A percentile compares a stretch with the other conserved stretches of the same genome.
These are phyloP conservation scores for Stromatinia cepivora DNA, from an alignment of 2,329 filamentous ascomycete genomes.

Conservation along the genomic window DNA sequence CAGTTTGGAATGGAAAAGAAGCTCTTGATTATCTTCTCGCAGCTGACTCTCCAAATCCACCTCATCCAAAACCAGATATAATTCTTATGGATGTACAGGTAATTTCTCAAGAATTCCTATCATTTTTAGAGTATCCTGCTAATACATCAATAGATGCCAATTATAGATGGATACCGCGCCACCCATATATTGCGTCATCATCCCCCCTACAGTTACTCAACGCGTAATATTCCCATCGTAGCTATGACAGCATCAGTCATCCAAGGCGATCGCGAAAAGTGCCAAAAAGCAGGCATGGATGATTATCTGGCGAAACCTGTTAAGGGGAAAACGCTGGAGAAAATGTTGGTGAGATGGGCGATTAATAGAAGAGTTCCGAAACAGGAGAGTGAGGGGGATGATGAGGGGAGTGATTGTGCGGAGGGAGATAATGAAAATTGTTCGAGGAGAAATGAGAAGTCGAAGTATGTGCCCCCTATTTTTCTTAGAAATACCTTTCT, in stretches of 20 bases:
- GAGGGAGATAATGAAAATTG: constrained; percentile 29
- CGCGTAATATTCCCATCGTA: constrained; percentile 68
- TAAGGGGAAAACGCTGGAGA: constrained; percentile 65
- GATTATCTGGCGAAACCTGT: constrained; percentile 75
- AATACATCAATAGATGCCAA: constrained; percentile 52
- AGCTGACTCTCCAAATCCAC: constrained; percentile 45
- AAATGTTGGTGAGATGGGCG: constrained; percentile 71
- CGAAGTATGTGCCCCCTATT: not conserved
- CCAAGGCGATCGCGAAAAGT: constrained; percentile 74
- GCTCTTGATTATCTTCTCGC: constrained; percentile 70
- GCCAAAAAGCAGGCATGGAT: constrained; percentile 72
- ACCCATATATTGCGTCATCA: constrained; percentile 73
- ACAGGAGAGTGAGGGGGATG: constrained; percentile 21
- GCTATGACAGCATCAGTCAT: constrained; percentile 83
- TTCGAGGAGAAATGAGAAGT: constrained; percentile 3
- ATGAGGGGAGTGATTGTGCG: constrained; percentile 34
- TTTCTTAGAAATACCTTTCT: too few relatives aligned
- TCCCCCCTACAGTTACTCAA: constrained; percentile 59
- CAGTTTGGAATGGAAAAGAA: constrained; percentile 77
- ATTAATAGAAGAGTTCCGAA: constrained; percentile 45
- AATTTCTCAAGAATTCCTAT: not conserved
- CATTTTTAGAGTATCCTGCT: too few relatives aligned
- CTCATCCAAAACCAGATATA: constrained; percentile 58
- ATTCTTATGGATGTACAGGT: constrained; percentile 75
- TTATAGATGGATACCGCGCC: constrained; percentile 76